phyloP scores from a whole-genome alignment of 2,329 filamentous ascomycete genomes.

The Nemania diffusa region DNA sequence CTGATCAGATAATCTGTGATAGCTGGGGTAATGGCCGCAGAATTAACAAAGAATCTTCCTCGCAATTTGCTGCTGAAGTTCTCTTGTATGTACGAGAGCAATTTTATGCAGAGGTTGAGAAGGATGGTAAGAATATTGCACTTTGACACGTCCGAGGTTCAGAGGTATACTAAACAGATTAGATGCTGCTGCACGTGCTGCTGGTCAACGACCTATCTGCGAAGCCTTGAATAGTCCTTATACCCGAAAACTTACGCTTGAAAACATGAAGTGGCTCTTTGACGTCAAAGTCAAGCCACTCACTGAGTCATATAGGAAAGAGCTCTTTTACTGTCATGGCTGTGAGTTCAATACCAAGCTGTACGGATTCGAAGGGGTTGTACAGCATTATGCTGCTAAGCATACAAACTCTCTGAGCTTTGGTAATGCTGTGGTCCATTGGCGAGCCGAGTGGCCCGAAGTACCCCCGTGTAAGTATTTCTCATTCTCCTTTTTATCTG shows the following conservation, averaged over 20 bases:
- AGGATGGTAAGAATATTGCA: slow-evolving; percentile 53
- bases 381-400: slow-evolving; percentile 86
- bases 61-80: slow-evolving; percentile 77
- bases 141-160: not conserved
- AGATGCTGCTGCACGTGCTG: slow-evolving; percentile 56
- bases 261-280: slow-evolving; percentile 89
- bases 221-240: slow-evolving; percentile 65
- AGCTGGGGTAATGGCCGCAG: slow-evolving; percentile 72
- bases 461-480: slow-evolving; percentile 69
- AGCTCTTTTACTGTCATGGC: slow-evolving; percentile 79
- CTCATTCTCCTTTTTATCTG: not conserved
- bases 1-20: slow-evolving; percentile 74
- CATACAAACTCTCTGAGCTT: slow-evolving; percentile 76
- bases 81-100: slow-evolving; percentile 72
- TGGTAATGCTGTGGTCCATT: slow-evolving; percentile 79
- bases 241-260: slow-evolving; percentile 58
- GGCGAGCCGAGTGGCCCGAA: slow-evolving; percentile 84
- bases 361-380: slow-evolving; percentile 80
- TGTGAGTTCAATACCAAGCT: slow-evolving; percentile 73
- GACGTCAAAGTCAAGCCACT: slow-evolving; percentile 78
- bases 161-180: slow-evolving; percentile 13
- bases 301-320: slow-evolving; percentile 73
- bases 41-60: slow-evolving; percentile 70
- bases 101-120: slow-evolving; percentile 71
- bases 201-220: slow-evolving; percentile 55